phyloP scores from a whole-genome alignment of 305 asterid species.

The Fraxinus greggii region DNA sequence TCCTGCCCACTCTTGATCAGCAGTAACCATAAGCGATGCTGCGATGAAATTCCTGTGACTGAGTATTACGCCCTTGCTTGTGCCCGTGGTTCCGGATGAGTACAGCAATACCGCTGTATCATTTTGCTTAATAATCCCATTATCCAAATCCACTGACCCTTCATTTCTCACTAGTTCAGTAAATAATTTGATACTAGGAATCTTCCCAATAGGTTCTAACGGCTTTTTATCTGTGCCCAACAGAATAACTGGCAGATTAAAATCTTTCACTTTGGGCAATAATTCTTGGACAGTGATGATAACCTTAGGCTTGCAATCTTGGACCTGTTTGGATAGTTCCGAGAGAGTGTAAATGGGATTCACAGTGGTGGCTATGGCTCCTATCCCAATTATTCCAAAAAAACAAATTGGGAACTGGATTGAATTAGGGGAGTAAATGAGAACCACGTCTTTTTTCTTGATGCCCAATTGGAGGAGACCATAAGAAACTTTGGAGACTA shows the following conservation, averaged over 20 bases:
- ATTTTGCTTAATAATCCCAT: conserved; percentile 35
- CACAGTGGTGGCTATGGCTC: conserved; percentile 80
- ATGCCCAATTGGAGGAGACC: conserved; percentile 62
- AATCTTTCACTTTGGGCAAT: conserved; percentile 51
- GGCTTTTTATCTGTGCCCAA: conserved; percentile 28
- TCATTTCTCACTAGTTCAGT: conserved; percentile 46
- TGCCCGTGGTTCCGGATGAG: conserved; percentile 92
- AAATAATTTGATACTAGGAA: conserved; percentile 38
- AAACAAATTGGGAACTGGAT: conserved; percentile 66
- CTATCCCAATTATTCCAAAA: conserved; percentile 55
- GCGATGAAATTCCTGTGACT: conserved; percentile 78
- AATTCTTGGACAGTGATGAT: conserved; percentile 59
- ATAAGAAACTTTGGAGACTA: conserved; percentile 48
- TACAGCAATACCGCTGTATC: conserved; percentile 78
- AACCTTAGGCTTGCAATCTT: conserved; percentile 68
- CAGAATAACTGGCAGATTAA: conserved; percentile 57
- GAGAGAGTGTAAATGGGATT: conserved; percentile 65
- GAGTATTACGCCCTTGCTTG: conserved; percentile 80
- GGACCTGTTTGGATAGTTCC: conserved; percentile 70
- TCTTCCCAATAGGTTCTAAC: conserved; percentile 17
- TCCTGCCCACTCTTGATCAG: conserved; percentile 61
- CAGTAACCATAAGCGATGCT: conserved; percentile 54
- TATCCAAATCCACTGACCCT: conserved; percentile 45
- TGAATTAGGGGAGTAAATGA: conserved; percentile 77
- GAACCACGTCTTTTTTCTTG: conserved; percentile 64